Evolutionary conservation across 768 basidiomycete genomes (phyloP), one percentile per base, ranked within the genome.

Genomic region (Rubroboletus pulcherrimus): DNA sequence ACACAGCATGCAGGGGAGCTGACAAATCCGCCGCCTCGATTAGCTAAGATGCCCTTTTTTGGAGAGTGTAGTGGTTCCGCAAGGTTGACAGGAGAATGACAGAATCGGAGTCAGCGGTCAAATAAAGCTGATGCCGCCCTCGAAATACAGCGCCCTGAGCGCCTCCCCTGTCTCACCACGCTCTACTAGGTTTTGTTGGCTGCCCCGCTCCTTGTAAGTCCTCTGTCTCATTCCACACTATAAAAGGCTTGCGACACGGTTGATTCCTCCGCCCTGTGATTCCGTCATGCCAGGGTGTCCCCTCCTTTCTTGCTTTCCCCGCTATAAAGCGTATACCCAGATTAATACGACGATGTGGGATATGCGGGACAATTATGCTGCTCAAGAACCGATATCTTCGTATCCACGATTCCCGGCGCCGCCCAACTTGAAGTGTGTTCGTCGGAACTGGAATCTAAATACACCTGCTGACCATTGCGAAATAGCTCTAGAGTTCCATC

Each of bases 311-410:
- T 67, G 54, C 49, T 73, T 71, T 44, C 71, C 70, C 11, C 71
- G 67, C 60, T 69, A 71, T 5, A 73, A 63, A 42, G 57, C 70
- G 42, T 73, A 73, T 26, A 73, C 65, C 7, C 66, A 73, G 40
- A 55, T 71, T n/a, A 70, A 71, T 30, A 24, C 67, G 21, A 58
- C 49, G 61, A 63, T 49, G 69, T 73, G 67, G 70, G 71, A 71
- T 31, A 4, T 57, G 48, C 60, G 62, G 5, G 69, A 61, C 2
- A 58, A 61, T 21, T 9, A 56, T 34, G 38, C 51, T 34, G 40
- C 48, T 11, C 59, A 61, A 51, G 59, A 64, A 38, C 55, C 38
- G 10, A 53, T 4, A 34, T 54, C 65, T 3, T 51, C 69, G 5
- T 44, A 35, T 46, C 53, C 59, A 14, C 54, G 40, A 34, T 63